Percentiles rank a stretch among this genome's conserved stretches.
phyloP scores from a whole-genome alignment of 441 rosid species.

The Mallotus repandus region DNA sequence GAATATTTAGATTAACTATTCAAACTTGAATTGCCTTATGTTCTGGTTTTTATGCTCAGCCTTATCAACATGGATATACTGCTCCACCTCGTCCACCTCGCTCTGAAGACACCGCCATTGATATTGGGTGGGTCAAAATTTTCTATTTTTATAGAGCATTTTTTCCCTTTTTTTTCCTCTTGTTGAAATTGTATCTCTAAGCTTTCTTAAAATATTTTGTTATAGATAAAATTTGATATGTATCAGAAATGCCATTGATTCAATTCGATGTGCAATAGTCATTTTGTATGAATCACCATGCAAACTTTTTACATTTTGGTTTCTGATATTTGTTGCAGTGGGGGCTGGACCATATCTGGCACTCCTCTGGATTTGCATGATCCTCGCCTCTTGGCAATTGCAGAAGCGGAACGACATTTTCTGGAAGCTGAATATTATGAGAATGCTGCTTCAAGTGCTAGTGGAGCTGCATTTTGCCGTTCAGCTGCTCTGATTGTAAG shows the following conservation, averaged over 20 bases:
- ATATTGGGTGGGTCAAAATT: constrained; percentile 61
- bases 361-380: constrained; percentile 71
- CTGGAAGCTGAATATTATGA: constrained; percentile 84
- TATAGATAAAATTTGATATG: not conserved
- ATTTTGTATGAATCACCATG: not conserved
- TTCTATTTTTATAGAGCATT: not conserved
- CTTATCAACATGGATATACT: constrained; percentile 75
- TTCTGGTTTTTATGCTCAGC: constrained; percentile 38
- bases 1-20: not conserved
- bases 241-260: not conserved
- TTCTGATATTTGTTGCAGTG: constrained; percentile 46
- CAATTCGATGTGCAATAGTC: constrained; percentile 1
- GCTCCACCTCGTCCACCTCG: constrained; percentile 59
- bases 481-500: constrained; percentile 89
- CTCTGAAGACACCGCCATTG: constrained; percentile 69
- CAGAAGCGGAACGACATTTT: constrained; percentile 86
- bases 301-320: constrained; percentile 12
- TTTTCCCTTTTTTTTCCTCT: constrained; percentile 5
- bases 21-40: constrained; percentile 12
- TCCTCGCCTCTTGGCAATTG: constrained; percentile 84
- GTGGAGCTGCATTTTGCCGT: constrained; percentile 91
- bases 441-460: constrained; percentile 79
- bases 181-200: not conserved
- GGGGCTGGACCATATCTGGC: constrained; percentile 96
- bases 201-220: too few relatives aligned